Percentiles rank a stretch among this genome's conserved stretches.
phyloP scores from a whole-genome alignment of 331 rosid genomes.

The Quercus phellos region DNA sequence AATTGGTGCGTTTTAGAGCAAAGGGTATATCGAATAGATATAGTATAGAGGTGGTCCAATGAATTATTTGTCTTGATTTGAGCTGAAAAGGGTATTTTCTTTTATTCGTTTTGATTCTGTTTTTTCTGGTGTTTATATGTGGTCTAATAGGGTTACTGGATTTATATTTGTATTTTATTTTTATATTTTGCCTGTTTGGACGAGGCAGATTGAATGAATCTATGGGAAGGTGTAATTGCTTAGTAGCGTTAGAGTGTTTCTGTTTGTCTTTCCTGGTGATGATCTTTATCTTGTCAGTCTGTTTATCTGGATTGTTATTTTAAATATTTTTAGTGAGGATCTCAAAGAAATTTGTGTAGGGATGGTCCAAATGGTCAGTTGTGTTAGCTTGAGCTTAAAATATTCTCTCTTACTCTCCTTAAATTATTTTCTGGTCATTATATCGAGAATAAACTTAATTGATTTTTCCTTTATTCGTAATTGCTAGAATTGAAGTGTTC shows the following conservation, averaged over 20 bases:
- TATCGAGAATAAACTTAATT: not conserved
- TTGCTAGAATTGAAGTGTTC: not conserved
- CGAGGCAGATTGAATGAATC: slow-evolving; percentile 6
- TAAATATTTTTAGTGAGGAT: not conserved
- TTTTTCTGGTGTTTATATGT: too few relatives aligned
- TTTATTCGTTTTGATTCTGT: too few relatives aligned
- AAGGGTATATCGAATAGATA: not conserved
- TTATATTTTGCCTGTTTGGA: not conserved
- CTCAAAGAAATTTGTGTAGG: not conserved
- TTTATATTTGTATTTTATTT: not conserved
- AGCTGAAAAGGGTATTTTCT: too few relatives aligned
- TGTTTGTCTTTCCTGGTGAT: not conserved
- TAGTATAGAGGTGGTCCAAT: too few relatives aligned
- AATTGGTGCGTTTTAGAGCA: too few relatives aligned
- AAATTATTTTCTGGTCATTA: too few relatives aligned
- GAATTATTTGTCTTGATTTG: too few relatives aligned
- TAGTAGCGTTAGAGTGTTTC: slow-evolving; percentile 12
- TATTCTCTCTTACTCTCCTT: too few relatives aligned
- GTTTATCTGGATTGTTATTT: not conserved
- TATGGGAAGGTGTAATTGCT: slow-evolving; percentile 3
- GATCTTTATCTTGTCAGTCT: not conserved
- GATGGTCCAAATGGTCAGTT: not conserved
- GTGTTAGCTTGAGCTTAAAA: not conserved
- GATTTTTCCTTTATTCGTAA: not conserved
- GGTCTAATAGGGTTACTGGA: too few relatives aligned